Conservation (phyloP, 2,329 filamentous ascomycete species). For the Hypomyces perniciosus region DNA sequence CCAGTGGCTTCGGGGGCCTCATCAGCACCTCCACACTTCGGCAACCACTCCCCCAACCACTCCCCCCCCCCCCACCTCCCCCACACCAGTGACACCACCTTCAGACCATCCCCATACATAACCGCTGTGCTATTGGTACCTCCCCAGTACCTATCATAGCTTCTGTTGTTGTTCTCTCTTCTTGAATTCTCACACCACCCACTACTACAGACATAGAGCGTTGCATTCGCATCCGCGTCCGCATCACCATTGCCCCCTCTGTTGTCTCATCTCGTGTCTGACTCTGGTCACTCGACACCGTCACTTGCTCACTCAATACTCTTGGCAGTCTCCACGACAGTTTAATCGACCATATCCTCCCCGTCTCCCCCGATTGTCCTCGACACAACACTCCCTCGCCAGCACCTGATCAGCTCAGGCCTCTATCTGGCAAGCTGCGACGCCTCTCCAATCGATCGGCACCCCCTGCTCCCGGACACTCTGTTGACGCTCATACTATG, state of each 20-base stretch:
- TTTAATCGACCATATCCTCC: constrained; percentile 20
- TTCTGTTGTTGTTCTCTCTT: no score
- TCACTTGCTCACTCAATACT: constrained; percentile 18
- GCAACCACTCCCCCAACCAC: neutral
- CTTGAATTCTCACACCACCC: no score
- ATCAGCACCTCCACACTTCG: constrained; percentile 1
- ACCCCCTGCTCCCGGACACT: constrained; percentile 28
- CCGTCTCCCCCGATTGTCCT: constrained; percentile 20
- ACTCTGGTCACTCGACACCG: neutral
- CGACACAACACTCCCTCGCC: constrained; percentile 19
- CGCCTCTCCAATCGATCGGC: constrained; percentile 33
- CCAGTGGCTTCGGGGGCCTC: neutral
- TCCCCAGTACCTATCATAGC: no score
- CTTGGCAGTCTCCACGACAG: constrained; percentile 18
- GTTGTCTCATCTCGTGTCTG: neutral
- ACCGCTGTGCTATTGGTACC: no score
- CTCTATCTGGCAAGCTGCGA: constrained; percentile 21
- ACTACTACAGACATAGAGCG: no score
- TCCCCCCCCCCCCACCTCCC: neutral
- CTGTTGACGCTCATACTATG: constrained; percentile 36
- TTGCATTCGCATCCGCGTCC: no score
- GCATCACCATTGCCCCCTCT: no score
- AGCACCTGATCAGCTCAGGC: constrained; percentile 15
- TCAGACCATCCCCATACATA: no score
- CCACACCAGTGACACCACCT: neutral